Percentiles rank a stretch among this genome's conserved stretches.
Evolutionary conservation across 2,329 filamentous ascomycete species (phyloP).

Genomic region (Talaromyces sp.): DNA sequence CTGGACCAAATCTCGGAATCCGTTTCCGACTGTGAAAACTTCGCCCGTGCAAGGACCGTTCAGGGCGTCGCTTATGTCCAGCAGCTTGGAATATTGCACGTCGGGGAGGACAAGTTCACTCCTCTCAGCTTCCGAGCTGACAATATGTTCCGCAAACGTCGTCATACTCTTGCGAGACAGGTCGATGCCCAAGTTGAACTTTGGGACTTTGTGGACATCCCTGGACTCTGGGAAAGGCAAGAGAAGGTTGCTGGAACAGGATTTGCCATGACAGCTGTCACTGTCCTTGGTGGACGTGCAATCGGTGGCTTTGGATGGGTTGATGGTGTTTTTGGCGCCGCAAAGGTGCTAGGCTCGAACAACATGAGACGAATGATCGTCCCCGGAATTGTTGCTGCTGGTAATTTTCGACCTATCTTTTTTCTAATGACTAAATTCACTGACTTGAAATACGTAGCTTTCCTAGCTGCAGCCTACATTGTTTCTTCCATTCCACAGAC

Average conservation of each 20-base stretch:
- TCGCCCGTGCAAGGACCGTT: slow-evolving; percentile 73
- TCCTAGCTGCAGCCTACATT: slow-evolving; percentile 73
- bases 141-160: slow-evolving; percentile 81
- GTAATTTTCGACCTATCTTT: slow-evolving; percentile 51
- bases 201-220: slow-evolving; percentile 88
- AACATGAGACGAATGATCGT: slow-evolving; percentile 77
- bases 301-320: slow-evolving; percentile 84
- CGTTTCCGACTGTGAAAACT: slow-evolving; percentile 76
- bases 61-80: slow-evolving; percentile 82
- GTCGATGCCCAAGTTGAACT: slow-evolving; percentile 84
- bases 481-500: slow-evolving; percentile 84
- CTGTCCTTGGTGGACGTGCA: slow-evolving; percentile 75
- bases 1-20: slow-evolving; percentile 78
- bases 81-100: slow-evolving; percentile 78
- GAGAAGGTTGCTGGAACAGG: slow-evolving; percentile 93
- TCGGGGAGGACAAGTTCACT: slow-evolving; percentile 75
- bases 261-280: slow-evolving; percentile 88
- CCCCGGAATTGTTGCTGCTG: slow-evolving; percentile 71
- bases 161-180: slow-evolving; percentile 75
- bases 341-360: slow-evolving; percentile 73
- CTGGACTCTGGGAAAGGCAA: slow-evolving; percentile 76
- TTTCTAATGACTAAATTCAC: slow-evolving; percentile 14
- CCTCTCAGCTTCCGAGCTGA: slow-evolving; percentile 85
- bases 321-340: slow-evolving; percentile 76
- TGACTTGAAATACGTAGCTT: slow-evolving; percentile 49